Evolutionary conservation across 2,329 filamentous ascomycete species (phyloP).

Genomic region (Colletotrichum paranaense): DNA sequence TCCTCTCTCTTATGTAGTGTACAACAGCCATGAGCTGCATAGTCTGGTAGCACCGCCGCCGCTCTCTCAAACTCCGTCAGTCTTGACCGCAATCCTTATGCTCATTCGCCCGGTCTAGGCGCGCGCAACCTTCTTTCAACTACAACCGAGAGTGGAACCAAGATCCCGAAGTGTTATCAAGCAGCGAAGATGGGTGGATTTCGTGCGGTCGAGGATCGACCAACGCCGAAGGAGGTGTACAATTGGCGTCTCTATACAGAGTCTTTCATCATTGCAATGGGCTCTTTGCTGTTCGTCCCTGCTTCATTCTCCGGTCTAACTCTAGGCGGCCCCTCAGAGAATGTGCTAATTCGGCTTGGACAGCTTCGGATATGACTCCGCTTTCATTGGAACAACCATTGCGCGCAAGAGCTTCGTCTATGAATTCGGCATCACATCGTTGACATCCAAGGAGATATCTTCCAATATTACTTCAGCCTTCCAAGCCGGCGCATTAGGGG

Average conservation of each 20-base stretch:
- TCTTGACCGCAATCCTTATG: neutral
- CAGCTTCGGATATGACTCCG: slow-evolving; percentile 64
- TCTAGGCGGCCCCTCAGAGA: neutral
- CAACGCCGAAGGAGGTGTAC: slow-evolving; percentile 66
- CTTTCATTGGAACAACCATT: slow-evolving; percentile 66
- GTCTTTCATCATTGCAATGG: slow-evolving; percentile 60
- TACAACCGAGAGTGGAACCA: neutral
- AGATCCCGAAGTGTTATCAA: no score
- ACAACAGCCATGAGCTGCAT: neutral
- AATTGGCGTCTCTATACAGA: slow-evolving; percentile 62
- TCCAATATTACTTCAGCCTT: slow-evolving; percentile 59
- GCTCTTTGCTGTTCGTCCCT: slow-evolving; percentile 52
- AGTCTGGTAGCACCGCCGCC: neutral
- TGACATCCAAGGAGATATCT: slow-evolving; percentile 45
- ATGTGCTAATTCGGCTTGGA: neutral
- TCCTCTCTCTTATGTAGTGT: neutral
- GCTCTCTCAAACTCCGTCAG: neutral
- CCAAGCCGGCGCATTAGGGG: slow-evolving; percentile 64
- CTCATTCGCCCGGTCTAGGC: neutral
- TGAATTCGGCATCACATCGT: slow-evolving; percentile 49
- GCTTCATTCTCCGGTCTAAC: no score
- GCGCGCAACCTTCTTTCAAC: neutral
- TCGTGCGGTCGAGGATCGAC: slow-evolving; percentile 64
- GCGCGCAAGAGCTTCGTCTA: slow-evolving; percentile 58
- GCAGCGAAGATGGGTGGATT: slow-evolving; percentile 47